A percentile compares a stretch with the other conserved stretches of the same genome.
Conservation (phyloP, 441 rosid genomes). For the Dalechampia spathulata region DNA sequence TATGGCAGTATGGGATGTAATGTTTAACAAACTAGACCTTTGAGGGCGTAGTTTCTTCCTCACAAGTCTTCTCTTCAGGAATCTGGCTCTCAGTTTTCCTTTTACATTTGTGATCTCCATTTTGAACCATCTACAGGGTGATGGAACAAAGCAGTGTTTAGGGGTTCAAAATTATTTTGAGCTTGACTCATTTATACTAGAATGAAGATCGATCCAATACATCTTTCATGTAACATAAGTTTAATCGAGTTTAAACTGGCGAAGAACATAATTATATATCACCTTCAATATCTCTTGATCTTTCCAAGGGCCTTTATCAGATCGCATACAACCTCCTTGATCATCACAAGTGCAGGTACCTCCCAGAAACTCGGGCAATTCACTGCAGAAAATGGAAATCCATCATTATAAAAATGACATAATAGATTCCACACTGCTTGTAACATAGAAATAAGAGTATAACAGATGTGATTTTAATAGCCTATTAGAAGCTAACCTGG, state of each 20-base stretch:
- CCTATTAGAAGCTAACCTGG: constrained; percentile 35
- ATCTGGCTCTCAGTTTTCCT: constrained; percentile 23
- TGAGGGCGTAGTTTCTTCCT: constrained; percentile 30
- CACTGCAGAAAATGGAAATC: constrained; percentile 32
- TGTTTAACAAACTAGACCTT: constrained; percentile 27
- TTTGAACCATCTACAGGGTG: constrained; percentile 54
- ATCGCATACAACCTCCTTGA: constrained; percentile 83
- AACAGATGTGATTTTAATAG: too few relatives aligned
- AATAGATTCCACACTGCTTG: not conserved
- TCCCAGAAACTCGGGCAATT: constrained; percentile 92
- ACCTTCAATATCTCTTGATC: constrained; percentile 74
- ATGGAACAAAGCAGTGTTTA: constrained; percentile 12
- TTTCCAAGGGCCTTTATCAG: constrained; percentile 98
- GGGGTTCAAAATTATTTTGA: too few relatives aligned
- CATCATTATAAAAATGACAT: not conserved
- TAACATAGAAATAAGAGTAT: too few relatives aligned
- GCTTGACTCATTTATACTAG: too few relatives aligned
- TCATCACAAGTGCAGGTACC: constrained; percentile 89
- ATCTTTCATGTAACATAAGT: too few relatives aligned
- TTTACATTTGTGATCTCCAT: constrained; percentile 57
- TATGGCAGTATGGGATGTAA: too few relatives aligned
- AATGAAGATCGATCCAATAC: too few relatives aligned
- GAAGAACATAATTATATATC: not conserved
- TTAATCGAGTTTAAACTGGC: too few relatives aligned
- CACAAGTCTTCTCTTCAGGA: constrained; percentile 37